Evolutionary conservation across 2,329 filamentous ascomycete genomes (phyloP), one percentile per base, ranked within the genome.

Genomic region (Epichloe sp.): DNA sequence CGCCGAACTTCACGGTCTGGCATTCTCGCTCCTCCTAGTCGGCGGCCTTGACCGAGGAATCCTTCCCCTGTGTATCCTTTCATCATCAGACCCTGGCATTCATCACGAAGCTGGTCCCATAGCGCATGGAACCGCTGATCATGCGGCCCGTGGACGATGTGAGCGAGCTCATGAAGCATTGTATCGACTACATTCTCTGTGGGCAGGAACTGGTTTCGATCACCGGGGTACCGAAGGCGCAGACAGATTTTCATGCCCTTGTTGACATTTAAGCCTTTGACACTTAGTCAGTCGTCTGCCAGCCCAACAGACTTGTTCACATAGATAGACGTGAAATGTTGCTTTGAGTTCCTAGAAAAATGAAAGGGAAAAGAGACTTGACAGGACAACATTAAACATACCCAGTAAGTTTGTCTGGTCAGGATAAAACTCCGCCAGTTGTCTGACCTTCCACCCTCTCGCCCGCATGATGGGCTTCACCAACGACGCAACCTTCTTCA

Each of bases 401-500:
- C 87, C 90, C 41, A 95, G 70, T 2, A 95, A 72, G 57, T 85
- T 86, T 35, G 72, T 68, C 59, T 93, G 77, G 12, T 80, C 73
- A 1, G 91, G 91, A 54, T 87, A 86, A 68, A 97, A 95, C 65
- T 97, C 91, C 47, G 83, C 81, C 15, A 97, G 76, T 46, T 86
- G 79, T 31, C 78, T 76, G 36, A 97, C 87, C 55, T 74, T 83
- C 87, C 89, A 97, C 51, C 76, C 76, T 43, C 87, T 80, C 46
- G 88, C 88, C 56, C 88, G 78, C 90, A 97, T 97, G 55, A 97
- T 87, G 17, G 91, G 91, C 65, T 95, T 96, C 55, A 96, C 90
- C 52, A 94, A 69, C 26, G 89, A 95, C 3, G 88, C 88, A 41
- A 94, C 77, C 66, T 86, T 90, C 60, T 82, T 85, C 23, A 97